Percentiles rank a stretch among this genome's conserved stretches.
phyloP scores from a whole-genome alignment of 257 asterid species.

The Fraxinus quadrangulata region DNA sequence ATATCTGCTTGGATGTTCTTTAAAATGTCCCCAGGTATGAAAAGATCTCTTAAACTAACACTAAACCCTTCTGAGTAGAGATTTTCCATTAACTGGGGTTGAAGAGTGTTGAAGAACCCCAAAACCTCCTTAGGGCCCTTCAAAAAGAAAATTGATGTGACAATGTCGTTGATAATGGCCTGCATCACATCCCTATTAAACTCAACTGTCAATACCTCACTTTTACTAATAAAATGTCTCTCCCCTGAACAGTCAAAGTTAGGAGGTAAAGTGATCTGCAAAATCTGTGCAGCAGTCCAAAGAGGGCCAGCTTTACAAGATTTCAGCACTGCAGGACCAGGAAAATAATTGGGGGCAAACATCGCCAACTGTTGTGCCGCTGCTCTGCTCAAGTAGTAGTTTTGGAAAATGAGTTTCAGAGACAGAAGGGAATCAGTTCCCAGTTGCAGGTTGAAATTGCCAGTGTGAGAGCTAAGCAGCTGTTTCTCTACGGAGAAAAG shows the following conservation, averaged over 20 bases:
- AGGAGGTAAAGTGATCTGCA: slow-evolving; percentile 73
- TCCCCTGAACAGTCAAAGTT: slow-evolving; percentile 75
- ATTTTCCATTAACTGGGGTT: slow-evolving; percentile 82
- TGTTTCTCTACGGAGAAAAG: slow-evolving; percentile 95
- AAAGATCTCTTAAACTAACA: slow-evolving; percentile 73
- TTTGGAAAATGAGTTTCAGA: slow-evolving; percentile 60
- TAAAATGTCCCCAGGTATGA: slow-evolving; percentile 50
- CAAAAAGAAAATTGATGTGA: slow-evolving; percentile 74
- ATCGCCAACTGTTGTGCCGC: slow-evolving; percentile 80
- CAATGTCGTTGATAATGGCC: slow-evolving; percentile 60
- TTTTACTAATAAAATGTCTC: slow-evolving; percentile 47
- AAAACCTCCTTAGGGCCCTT: slow-evolving; percentile 88
- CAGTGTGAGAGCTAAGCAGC: slow-evolving; percentile 93
- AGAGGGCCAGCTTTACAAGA: slow-evolving; percentile 52
- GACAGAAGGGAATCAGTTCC: slow-evolving; percentile 79
- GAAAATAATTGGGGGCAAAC: slow-evolving; percentile 57
- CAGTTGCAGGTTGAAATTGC: slow-evolving; percentile 89
- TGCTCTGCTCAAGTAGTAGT: slow-evolving; percentile 46
- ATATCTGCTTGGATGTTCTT: slow-evolving; percentile 51
- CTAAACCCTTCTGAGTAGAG: slow-evolving; percentile 75
- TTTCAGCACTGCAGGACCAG: slow-evolving; percentile 62
- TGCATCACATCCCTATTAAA: slow-evolving; percentile 58
- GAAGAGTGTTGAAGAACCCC: slow-evolving; percentile 69
- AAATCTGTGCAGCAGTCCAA: slow-evolving; percentile 82
- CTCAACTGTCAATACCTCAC: slow-evolving; percentile 62